Percentiles rank a stretch among this genome's conserved stretches.
phyloP scores from a whole-genome alignment of 2,329 filamentous ascomycete genomes.

The Aspergillus viridinutans region DNA sequence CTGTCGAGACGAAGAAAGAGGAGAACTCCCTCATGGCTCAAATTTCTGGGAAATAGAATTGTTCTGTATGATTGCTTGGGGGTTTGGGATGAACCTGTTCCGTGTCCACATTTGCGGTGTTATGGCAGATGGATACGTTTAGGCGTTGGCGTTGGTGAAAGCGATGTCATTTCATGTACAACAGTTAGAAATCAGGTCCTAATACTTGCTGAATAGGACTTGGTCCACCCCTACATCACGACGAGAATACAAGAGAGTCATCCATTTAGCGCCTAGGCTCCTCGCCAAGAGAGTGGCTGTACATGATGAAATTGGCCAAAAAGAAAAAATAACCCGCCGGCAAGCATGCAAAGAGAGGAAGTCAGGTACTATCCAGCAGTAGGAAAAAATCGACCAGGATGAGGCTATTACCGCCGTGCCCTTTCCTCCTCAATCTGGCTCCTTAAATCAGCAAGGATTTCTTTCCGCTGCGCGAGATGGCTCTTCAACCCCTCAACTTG shows the following conservation, averaged over 20 bases:
- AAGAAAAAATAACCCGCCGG: conserved; percentile 8
- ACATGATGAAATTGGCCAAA: conserved; percentile 18
- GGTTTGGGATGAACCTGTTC: background rate
- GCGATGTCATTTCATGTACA: conserved; percentile 5
- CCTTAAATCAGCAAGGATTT: conserved; percentile 69
- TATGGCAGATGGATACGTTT: background rate
- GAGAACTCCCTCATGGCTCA: conserved; percentile 31
- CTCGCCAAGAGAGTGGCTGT: conserved; percentile 31
- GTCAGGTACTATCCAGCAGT: conserved; percentile 7
- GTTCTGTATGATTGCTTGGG: background rate
- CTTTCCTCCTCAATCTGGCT: conserved; percentile 86
- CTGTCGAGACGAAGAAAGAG: conserved; percentile 72
- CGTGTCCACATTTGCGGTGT: background rate
- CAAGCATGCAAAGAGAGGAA: conserved; percentile 1
- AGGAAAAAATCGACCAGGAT: conserved; percentile 1
- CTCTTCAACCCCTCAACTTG: conserved; percentile 86
- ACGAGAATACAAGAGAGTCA: conserved; percentile 9
- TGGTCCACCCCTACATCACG: background rate
- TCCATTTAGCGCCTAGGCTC: conserved; percentile 33
- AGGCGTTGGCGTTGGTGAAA: background rate
- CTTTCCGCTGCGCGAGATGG: conserved; percentile 73
- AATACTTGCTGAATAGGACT: conserved; percentile 2
- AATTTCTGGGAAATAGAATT: conserved; percentile 16
- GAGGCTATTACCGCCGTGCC: conserved; percentile 39
- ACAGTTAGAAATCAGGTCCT: background rate